phyloP scores from a whole-genome alignment of 441 rosid genomes.

The Corymbia citriodora region DNA sequence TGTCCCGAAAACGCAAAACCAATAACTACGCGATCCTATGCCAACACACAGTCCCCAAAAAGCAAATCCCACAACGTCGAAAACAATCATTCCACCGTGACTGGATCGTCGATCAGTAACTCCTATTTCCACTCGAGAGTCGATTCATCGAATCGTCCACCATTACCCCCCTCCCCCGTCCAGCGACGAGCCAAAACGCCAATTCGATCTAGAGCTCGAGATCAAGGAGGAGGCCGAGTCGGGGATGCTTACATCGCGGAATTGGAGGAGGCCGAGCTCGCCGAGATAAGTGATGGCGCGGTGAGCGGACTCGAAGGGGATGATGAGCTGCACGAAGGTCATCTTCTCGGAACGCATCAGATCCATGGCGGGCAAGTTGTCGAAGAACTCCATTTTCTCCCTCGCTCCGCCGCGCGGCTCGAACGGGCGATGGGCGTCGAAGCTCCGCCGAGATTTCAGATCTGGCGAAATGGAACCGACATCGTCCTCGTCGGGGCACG shows the following conservation, averaged over 20 bases:
- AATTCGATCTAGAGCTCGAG: background rate
- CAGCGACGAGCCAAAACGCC: background rate
- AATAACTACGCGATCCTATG: background rate
- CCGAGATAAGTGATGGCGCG: conserved; percentile 92
- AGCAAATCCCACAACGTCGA: background rate
- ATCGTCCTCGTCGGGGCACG: background rate
- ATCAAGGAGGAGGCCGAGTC: conserved; percentile 7
- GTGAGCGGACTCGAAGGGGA: conserved; percentile 90
- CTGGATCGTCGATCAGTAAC: background rate
- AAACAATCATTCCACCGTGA: background rate
- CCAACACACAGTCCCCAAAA: background rate
- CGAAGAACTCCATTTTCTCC: conserved; percentile 53
- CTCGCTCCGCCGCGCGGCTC: background rate
- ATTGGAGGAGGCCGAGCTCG: conserved; percentile 90
- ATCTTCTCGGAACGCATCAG: conserved; percentile 98
- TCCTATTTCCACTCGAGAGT: background rate
- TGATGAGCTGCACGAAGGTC: conserved; percentile 89
- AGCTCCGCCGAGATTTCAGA: background rate
- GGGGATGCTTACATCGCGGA: conserved; percentile 67
- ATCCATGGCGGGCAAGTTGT: conserved; percentile 84
- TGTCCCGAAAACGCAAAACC: background rate
- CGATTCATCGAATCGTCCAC: background rate
- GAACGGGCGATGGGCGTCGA: background rate
- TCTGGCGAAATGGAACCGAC: background rate
- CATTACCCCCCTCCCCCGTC: background rate